phyloP scores from a whole-genome alignment of 768 basidiomycete genomes.

The Termitomyces titanicus region DNA sequence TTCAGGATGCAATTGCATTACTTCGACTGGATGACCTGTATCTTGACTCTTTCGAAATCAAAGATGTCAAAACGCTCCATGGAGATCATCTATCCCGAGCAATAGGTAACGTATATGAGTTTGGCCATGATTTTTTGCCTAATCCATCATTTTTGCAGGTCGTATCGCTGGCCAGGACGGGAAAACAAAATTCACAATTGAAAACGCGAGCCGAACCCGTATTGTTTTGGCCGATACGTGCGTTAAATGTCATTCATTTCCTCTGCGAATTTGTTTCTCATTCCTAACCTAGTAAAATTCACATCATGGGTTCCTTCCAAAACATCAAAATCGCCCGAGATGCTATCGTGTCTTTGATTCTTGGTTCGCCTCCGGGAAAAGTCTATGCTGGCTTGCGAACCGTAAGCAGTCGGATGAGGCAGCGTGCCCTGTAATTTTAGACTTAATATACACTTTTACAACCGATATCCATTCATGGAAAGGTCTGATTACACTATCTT shows the following conservation, averaged over 20 bases:
- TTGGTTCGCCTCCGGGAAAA: conserved; percentile 94
- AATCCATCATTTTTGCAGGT: conserved; percentile 40
- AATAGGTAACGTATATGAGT: conserved; percentile 57
- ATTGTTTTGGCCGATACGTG: conserved; percentile 98
- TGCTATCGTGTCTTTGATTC: conserved; percentile 91
- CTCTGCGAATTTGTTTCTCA: not conserved
- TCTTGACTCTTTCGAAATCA: conserved; percentile 98
- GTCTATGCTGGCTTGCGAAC: conserved; percentile 90
- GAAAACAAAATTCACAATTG: conserved; percentile 98
- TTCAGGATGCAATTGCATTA: conserved; percentile 90
- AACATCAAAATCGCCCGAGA: conserved; percentile 98
- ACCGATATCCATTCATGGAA: not conserved
- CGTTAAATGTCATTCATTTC: conserved; percentile 26
- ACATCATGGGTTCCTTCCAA: conserved; percentile 97
- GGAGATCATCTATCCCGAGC: conserved; percentile 98
- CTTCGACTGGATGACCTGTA: conserved; percentile 95
- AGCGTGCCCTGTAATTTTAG: conserved; percentile 67
- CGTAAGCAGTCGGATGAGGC: conserved; percentile 90
- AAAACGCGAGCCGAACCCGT: conserved; percentile 95
- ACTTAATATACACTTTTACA: conserved; percentile 1
- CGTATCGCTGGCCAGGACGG: conserved; percentile 99
- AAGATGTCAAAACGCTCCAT: conserved; percentile 96
- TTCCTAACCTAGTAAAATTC: conserved; percentile 74
- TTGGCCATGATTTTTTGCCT: not conserved
- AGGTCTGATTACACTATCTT: not conserved